These are phyloP conservation scores for Leishmania arabica DNA, from an alignment of 208 protist genomes.

Conservation along the genomic window DNA sequence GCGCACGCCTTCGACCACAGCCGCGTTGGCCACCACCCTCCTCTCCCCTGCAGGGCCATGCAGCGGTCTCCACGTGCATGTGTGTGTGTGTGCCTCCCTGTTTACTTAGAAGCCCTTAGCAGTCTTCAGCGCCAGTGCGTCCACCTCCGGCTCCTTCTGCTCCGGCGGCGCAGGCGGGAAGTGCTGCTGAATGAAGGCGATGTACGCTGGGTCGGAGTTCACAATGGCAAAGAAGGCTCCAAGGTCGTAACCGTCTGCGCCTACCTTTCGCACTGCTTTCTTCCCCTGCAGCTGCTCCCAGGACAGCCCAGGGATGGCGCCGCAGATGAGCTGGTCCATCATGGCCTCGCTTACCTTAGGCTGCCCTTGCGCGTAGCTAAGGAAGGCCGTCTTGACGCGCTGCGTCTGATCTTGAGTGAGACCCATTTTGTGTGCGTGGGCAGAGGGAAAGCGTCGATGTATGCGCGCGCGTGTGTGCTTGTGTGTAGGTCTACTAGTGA, in stretches of 20 bases:
- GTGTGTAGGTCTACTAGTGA: neutral
- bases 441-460: neutral
- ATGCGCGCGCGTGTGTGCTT: neutral
- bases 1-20: neutral
- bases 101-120: conserved; percentile 78
- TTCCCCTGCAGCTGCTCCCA: conserved; percentile 86
- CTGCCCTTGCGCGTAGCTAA: conserved; percentile 85
- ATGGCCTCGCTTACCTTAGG: conserved; percentile 77
- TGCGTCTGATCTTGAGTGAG: conserved; percentile 77
- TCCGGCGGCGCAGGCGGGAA: conserved; percentile 74
- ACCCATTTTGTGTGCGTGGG: conserved; percentile 44
- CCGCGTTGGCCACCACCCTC: neutral
- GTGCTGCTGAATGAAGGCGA: conserved; percentile 74
- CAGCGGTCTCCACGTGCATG: neutral
- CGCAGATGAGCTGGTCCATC: conserved; percentile 91
- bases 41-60: neutral
- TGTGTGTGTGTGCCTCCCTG: conserved; percentile 1
- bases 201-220: conserved; percentile 69
- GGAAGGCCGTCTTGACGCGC: conserved; percentile 89
- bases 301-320: conserved; percentile 73
- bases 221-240: conserved; percentile 83
- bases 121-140: conserved; percentile 78
- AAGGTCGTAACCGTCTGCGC: conserved; percentile 70
- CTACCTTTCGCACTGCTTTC: conserved; percentile 59
- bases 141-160: conserved; percentile 72